phyloP scores from a whole-genome alignment of 2,329 filamentous ascomycete species.

The Colletotrichum euphorbiae region DNA sequence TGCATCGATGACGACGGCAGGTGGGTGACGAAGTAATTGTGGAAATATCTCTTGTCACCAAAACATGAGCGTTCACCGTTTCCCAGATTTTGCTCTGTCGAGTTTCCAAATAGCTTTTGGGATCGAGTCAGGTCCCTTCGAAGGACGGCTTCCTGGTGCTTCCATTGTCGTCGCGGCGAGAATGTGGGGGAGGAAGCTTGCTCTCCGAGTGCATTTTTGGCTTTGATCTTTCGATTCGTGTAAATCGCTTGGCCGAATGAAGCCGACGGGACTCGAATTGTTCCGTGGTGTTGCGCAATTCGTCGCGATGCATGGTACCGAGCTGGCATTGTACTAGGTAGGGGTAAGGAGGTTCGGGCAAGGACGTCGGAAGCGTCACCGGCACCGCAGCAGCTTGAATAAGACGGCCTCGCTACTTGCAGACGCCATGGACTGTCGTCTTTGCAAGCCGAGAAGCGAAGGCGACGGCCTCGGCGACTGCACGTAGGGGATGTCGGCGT shows the following conservation, averaged over 20 bases:
- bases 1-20: conserved; percentile 93
- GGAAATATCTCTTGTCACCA: conserved; percentile 69
- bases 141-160: background rate
- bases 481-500: conserved; percentile 1
- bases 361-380: conserved; percentile 28
- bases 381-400: conserved; percentile 35
- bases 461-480: background rate
- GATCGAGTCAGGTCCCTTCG: background rate
- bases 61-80: background rate
- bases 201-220: background rate
- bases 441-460: conserved; percentile 2
- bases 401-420: conserved; percentile 31
- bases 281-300: conserved; percentile 27
- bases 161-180: background rate
- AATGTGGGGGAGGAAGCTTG: background rate
- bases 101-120: background rate
- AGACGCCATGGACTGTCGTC: conserved; percentile 35
- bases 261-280: background rate
- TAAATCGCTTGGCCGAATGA: background rate
- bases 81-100: background rate
- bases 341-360: background rate
- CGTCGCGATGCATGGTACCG: conserved; percentile 28
- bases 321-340: conserved; percentile 30
- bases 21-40: conserved; percentile 98
- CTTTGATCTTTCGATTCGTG: background rate